Base-by-base conservation (phyloP, 192 early-diverging fungal genomes). In the Phlyctochytrium planicorne region DNA sequence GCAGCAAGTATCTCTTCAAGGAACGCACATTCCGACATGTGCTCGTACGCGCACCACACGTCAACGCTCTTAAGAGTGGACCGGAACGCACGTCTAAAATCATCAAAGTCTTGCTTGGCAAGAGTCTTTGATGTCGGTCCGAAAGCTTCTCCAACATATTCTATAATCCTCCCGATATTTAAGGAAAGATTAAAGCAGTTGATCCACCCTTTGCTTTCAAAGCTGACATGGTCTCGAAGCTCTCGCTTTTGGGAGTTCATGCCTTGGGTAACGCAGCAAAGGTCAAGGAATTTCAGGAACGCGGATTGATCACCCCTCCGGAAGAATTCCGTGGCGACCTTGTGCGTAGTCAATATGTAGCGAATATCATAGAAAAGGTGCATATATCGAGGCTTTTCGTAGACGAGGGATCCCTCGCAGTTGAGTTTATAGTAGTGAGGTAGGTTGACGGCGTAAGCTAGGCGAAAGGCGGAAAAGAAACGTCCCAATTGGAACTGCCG, bases 191-290 rank as follows among this genome's bases (percentile, higher is more conserved):
- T 96, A 77, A 95, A 94, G 1, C 93, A 91, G 65, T 92, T 90
- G 34, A 94, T 84, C 96, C 96, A 98, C 12, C 88, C 91, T 34
- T 96, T 91, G 1, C 85, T 83, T 76, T 98, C 97, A 66, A 92
- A 98, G 75, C 95, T 94, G 16, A 98, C 89, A 68, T 98, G 97
- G 35, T 88, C 84, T 12, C 88, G 80, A 2, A 87, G 82, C 30
- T 91, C 88, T 34, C 97, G 90, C 12, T 84, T 80, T 68, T 94
- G 92, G 2, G 93, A 89, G 68, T 95, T 91, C 94, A 97, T 96
- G 31, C 89, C 93, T 74, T 98, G 95, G 78, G 93, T 94, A 27
- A 96, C 81, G 17, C 84, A 81, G 53, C 91, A 89, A 23, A 94
- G 82, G 63, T 92, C 89, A 32, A 98, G 76, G 65, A 93, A 94